A percentile compares a stretch with the other conserved stretches of the same genome.
Conservation (phyloP, 305 asterid species). For the Solanum aculeatissimum region DNA sequence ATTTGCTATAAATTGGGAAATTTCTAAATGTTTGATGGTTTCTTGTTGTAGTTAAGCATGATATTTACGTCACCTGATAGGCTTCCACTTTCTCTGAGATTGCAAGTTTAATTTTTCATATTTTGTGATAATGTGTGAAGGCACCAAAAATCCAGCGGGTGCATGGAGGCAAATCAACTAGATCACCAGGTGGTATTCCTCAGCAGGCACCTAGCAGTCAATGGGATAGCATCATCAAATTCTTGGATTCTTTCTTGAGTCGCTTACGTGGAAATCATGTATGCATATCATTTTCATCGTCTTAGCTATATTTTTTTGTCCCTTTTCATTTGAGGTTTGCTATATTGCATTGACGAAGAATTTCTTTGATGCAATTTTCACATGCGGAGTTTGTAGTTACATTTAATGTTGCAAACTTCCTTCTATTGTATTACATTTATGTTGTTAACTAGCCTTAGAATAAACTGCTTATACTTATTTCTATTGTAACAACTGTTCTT, state of each 20-base stretch:
- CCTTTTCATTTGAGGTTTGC: background rate
- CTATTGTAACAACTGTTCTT: background rate
- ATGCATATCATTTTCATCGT: background rate
- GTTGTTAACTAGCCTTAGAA: background rate
- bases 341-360: background rate
- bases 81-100: background rate
- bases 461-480: background rate
- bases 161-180: conserved; percentile 85
- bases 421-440: background rate
- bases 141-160: conserved; percentile 90
- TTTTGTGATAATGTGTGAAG: conserved; percentile 18
- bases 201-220: conserved; percentile 71
- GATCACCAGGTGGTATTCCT: conserved; percentile 69
- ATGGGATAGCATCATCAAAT: conserved; percentile 90
- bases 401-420: background rate
- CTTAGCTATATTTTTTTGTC: background rate
- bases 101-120: background rate
- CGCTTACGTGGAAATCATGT: conserved; percentile 70
- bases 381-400: background rate
- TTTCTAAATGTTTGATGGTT: background rate
- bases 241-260: conserved; percentile 81
- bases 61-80: background rate
- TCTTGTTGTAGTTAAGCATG: background rate
- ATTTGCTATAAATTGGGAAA: background rate
- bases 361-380: background rate